phyloP scores from a whole-genome alignment of 2,329 filamentous ascomycete genomes.

The Ceratocystis alfenasii region DNA sequence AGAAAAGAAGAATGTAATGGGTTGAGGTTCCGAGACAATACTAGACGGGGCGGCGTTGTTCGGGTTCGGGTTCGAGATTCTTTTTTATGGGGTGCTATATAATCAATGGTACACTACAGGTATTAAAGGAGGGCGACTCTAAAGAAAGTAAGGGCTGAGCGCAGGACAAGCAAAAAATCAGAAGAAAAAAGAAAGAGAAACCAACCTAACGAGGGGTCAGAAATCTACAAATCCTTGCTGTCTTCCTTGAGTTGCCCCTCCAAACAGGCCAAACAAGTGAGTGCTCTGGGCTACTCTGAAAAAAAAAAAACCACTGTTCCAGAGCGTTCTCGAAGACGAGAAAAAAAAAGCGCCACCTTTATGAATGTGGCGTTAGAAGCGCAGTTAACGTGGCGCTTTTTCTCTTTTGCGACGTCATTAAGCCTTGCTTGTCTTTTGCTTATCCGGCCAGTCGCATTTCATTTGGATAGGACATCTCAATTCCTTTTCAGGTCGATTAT shows the following conservation, averaged over 20 bases:
- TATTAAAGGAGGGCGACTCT: background rate
- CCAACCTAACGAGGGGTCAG: background rate
- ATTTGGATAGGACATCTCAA: background rate
- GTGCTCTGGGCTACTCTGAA: too few relatives aligned
- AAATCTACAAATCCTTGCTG: conserved; percentile 8
- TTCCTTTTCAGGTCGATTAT: background rate
- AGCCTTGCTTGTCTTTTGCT: background rate
- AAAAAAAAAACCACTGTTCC: background rate
- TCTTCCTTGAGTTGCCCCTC: background rate
- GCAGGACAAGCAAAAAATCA: background rate
- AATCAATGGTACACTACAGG: background rate
- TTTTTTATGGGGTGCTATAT: background rate
- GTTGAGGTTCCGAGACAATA: background rate
- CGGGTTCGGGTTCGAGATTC: conserved; percentile 7
- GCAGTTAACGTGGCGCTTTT: background rate
- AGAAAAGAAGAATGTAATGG: background rate
- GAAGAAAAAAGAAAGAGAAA: background rate
- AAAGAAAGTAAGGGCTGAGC: background rate
- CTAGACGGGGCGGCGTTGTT: background rate
- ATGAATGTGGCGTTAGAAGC: background rate
- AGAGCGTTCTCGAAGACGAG: conserved; percentile 7
- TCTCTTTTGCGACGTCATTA: background rate
- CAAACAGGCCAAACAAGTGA: too few relatives aligned
- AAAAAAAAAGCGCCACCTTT: background rate
- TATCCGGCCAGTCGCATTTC: background rate